These are phyloP conservation scores for Aspergillus unguis DNA, from an alignment of 2,329 filamentous ascomycete species.

Conservation along the genomic window DNA sequence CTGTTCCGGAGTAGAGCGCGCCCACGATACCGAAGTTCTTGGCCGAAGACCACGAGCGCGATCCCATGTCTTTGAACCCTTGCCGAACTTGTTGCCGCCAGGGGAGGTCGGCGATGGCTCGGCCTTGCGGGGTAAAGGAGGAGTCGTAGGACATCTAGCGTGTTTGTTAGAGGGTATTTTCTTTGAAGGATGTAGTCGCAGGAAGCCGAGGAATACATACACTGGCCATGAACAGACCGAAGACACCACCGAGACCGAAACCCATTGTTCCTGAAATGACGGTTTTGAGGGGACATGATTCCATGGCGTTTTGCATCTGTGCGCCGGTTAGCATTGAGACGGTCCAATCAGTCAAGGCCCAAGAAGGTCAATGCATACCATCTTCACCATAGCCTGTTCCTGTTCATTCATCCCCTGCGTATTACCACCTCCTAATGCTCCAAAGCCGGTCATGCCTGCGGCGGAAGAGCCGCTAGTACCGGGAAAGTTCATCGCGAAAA, in stretches of 20 bases:
- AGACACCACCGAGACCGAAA: conserved; percentile 87
- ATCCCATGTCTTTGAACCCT: conserved; percentile 94
- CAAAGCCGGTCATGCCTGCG: conserved; percentile 28
- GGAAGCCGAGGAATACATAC: conserved; percentile 52
- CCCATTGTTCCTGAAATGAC: conserved; percentile 89
- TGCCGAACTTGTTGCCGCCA: conserved; percentile 75
- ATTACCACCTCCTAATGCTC: conserved; percentile 19
- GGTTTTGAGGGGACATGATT: conserved; percentile 86
- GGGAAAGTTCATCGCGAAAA: conserved; percentile 34
- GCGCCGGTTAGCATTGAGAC: not conserved
- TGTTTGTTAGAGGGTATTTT: not conserved
- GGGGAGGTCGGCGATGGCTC: conserved; percentile 63
- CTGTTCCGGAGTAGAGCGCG: conserved; percentile 84
- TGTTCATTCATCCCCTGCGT: conserved; percentile 45
- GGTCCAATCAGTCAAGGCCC: not conserved
- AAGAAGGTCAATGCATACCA: conserved; percentile 28
- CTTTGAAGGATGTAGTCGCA: too few species aligned
- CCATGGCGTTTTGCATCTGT: conserved; percentile 80
- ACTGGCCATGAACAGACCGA: conserved; percentile 96
- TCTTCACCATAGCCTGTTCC: conserved; percentile 48
- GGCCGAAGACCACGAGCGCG: conserved; percentile 74
- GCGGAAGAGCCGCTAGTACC: conserved; percentile 27
- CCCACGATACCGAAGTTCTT: conserved; percentile 96
- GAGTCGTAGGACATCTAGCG: conserved; percentile 97
- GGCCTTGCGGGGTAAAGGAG: conserved; percentile 63